Conservation (phyloP, 2,329 filamentous ascomycete genomes). For the Trichoderma sp. region DNA sequence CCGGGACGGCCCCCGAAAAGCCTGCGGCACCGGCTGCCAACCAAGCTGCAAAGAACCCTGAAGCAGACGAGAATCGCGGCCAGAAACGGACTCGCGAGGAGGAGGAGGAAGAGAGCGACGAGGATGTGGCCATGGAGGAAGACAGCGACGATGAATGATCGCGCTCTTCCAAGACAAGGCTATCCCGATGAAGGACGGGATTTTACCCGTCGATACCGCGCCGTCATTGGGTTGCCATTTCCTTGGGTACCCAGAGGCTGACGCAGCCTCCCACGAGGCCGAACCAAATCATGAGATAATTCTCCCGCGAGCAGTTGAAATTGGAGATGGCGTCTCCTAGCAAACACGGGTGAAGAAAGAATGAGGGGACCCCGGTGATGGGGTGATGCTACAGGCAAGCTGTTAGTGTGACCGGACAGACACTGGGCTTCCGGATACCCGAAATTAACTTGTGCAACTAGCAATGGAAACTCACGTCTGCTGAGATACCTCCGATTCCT, state of each 20-base stretch:
- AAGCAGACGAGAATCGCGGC: conserved; percentile 58
- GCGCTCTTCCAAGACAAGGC: conserved; percentile 11
- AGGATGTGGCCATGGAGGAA: conserved; percentile 69
- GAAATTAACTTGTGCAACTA: conserved; percentile 38
- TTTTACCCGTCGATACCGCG: not conserved
- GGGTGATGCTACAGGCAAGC: conserved; percentile 72
- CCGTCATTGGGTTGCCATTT: conserved; percentile 56
- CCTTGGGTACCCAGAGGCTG: conserved; percentile 74
- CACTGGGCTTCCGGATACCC: conserved; percentile 29
- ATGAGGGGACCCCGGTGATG: conserved; percentile 72
- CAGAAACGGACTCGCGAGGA: conserved; percentile 72
- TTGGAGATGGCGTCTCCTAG: conserved; percentile 77
- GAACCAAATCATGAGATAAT: conserved; percentile 86
- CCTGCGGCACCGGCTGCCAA: conserved; percentile 50
- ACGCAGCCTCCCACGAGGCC: conserved; percentile 82
- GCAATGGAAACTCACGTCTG: conserved; percentile 63
- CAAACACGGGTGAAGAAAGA: conserved; percentile 92
- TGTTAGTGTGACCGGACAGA: conserved; percentile 45
- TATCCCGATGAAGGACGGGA: conserved; percentile 14
- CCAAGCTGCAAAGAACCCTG: conserved; percentile 53
- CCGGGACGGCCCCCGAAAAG: conserved; percentile 55
- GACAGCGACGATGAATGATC: conserved; percentile 71
- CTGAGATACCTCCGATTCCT: conserved; percentile 72
- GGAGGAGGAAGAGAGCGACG: conserved; percentile 69
- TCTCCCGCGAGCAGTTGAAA: conserved; percentile 62